These are phyloP conservation scores for Monilinia aucupariae DNA, from an alignment of 2,329 filamentous ascomycete genomes.

Conservation along the genomic window DNA sequence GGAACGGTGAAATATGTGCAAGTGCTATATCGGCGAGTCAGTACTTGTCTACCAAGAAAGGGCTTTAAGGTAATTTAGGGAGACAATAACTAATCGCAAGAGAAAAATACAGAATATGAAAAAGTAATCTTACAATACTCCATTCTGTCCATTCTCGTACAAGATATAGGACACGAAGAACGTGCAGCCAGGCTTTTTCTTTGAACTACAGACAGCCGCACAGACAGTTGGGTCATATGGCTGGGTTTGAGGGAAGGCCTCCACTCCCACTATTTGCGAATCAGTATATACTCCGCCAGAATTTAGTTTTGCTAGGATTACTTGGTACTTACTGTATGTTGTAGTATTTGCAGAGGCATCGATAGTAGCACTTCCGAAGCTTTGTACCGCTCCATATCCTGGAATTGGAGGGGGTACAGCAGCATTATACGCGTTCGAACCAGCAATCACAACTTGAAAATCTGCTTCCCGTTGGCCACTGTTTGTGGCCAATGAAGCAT, in stretches of 20 bases:
- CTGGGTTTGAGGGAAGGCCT: slow-evolving; percentile 30
- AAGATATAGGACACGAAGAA: slow-evolving; percentile 40
- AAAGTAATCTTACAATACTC: slow-evolving; percentile 29
- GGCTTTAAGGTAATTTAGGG: neutral
- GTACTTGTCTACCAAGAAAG: neutral
- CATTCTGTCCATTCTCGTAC: slow-evolving; percentile 35
- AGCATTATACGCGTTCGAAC: slow-evolving; percentile 13
- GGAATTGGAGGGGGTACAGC: slow-evolving; percentile 19
- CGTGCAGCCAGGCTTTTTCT: slow-evolving; percentile 26
- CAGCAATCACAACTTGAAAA: slow-evolving; percentile 16
- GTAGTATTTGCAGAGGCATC: slow-evolving; percentile 30
- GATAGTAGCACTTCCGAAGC: slow-evolving; percentile 33
- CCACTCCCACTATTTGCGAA: slow-evolving; percentile 24
- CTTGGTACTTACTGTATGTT: slow-evolving; percentile 23
- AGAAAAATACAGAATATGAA: neutral
- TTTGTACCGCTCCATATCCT: slow-evolving; percentile 30
- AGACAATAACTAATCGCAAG: neutral
- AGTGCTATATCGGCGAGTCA: slow-evolving; percentile 21
- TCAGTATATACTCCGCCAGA: neutral
- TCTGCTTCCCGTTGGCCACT: slow-evolving; percentile 12
- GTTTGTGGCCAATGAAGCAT: slow-evolving; percentile 11
- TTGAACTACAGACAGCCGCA: slow-evolving; percentile 27
- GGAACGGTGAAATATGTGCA: slow-evolving; percentile 38
- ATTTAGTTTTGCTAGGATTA: neutral
- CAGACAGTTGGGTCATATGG: slow-evolving; percentile 35